A percentile compares a stretch with the other conserved stretches of the same genome.
Conservation (phyloP, 2,329 filamentous ascomycete genomes). For the Dendrostoma leiphaemia region DNA sequence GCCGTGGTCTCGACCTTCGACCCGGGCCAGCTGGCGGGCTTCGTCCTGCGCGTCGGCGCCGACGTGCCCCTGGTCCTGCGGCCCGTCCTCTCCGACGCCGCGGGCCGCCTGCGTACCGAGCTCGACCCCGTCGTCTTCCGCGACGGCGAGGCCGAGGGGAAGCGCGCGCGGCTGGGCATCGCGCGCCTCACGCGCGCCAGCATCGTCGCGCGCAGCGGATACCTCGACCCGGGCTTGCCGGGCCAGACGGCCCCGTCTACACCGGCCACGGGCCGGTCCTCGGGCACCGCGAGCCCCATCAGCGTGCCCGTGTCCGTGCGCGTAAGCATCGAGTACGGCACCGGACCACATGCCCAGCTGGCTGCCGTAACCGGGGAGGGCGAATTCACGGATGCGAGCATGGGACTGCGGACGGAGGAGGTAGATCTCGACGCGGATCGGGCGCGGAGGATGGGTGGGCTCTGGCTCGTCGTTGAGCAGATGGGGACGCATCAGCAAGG, state of each 20-base stretch:
- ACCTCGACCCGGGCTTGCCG: constrained; percentile 18
- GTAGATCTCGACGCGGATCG: constrained; percentile 71
- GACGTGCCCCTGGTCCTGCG: constrained; percentile 53
- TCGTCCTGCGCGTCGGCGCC: constrained; percentile 72
- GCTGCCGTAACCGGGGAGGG: constrained; percentile 69
- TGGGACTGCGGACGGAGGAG: constrained; percentile 67
- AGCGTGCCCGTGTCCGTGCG: constrained; percentile 48
- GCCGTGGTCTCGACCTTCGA: constrained; percentile 91
- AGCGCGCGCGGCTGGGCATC: constrained; percentile 38
- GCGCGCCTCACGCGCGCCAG: constrained; percentile 59
- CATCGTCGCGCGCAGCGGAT: constrained; percentile 41
- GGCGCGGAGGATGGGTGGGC: constrained; percentile 46
- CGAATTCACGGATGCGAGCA: constrained; percentile 67
- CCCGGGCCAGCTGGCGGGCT: constrained; percentile 70
- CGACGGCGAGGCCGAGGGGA: constrained; percentile 42
- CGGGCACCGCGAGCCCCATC: constrained; percentile 21
- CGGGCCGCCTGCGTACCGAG: constrained; percentile 66
- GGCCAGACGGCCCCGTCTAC: constrained; percentile 8
- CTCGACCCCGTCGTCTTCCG: constrained; percentile 36
- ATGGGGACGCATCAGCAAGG: constrained; percentile 52
- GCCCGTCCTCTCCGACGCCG: constrained; percentile 68
- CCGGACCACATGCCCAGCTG: constrained; percentile 64
- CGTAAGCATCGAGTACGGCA: constrained; percentile 70
- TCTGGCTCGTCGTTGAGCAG: constrained; percentile 82
- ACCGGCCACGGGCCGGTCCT: constrained; percentile 5